These are phyloP conservation scores for Pseudoturritis turrita DNA, from an alignment of 345 rosid species.

Conservation along the genomic window DNA sequence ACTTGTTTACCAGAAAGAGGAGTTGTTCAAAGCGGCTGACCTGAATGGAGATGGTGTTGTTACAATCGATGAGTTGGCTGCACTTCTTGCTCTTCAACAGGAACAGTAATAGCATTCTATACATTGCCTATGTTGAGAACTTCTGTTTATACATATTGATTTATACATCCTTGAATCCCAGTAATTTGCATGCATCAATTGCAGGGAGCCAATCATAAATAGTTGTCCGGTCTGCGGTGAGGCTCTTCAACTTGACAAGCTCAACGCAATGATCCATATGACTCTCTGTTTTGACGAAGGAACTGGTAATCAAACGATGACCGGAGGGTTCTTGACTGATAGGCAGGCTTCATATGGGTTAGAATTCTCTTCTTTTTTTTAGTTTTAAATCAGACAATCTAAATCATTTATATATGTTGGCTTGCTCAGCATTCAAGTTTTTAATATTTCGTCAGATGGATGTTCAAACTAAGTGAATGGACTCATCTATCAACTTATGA, in stretches of 20 bases:
- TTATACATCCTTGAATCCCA: not conserved
- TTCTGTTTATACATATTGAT: not conserved
- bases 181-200: not conserved
- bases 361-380: slow-evolving; percentile 19
- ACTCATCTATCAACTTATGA: slow-evolving; percentile 81
- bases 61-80: slow-evolving; percentile 91
- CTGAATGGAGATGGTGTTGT: slow-evolving; percentile 81
- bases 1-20: slow-evolving; percentile 63
- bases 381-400: not conserved
- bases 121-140: not conserved
- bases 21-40: slow-evolving; percentile 90
- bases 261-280: slow-evolving; percentile 80
- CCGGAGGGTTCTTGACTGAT: slow-evolving; percentile 96
- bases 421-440: not conserved
- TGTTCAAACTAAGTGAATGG: slow-evolving; percentile 96
- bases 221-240: slow-evolving; percentile 95
- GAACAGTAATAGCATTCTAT: slow-evolving; percentile 55
- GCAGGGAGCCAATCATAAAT: slow-evolving; percentile 79
- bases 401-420: not conserved
- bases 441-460: slow-evolving; percentile 55
- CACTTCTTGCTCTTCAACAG: slow-evolving; percentile 79
- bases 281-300: slow-evolving; percentile 97
- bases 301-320: slow-evolving; percentile 89
- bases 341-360: slow-evolving; percentile 95
- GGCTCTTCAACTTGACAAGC: slow-evolving; percentile 68